A percentile compares a stretch with the other conserved stretches of the same genome.
Evolutionary conservation across 306 rosid species (phyloP).

Genomic region (Rubus parviflorus): DNA sequence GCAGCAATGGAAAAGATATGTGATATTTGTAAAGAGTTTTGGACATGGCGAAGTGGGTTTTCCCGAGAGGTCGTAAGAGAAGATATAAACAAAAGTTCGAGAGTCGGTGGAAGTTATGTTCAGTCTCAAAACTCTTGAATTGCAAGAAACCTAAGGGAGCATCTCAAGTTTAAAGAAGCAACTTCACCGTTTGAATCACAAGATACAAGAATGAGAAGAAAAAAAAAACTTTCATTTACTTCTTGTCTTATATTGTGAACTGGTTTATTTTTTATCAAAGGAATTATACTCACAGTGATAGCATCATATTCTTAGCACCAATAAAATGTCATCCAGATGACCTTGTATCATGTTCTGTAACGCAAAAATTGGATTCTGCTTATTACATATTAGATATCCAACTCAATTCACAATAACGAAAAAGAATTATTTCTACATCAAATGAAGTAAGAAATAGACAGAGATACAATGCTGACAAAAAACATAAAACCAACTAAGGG

Average conservation of each 20-base stretch:
- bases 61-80: background rate
- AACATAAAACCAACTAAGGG: background rate
- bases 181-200: too few species aligned
- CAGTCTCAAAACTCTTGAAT: background rate
- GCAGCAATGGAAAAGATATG: background rate
- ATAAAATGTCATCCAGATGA: background rate
- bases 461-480: conserved; percentile 22
- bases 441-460: conserved; percentile 24
- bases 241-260: too few species aligned
- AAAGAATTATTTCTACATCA: conserved; percentile 23
- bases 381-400: background rate
- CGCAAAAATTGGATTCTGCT: background rate
- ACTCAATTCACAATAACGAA: background rate
- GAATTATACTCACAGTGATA: background rate
- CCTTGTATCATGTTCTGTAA: background rate
- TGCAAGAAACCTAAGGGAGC: background rate
- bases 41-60: background rate
- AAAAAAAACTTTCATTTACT: background rate
- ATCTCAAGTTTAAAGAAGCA: background rate
- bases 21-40: background rate
- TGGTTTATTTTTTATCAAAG: background rate
- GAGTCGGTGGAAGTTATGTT: background rate
- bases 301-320: background rate
- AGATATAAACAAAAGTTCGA: too few species aligned
- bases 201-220: background rate